Evolutionary conservation across 2,329 filamentous ascomycete species (phyloP), one percentile per base, ranked within the genome.

Genomic region (Talaromyces verruculosus): DNA sequence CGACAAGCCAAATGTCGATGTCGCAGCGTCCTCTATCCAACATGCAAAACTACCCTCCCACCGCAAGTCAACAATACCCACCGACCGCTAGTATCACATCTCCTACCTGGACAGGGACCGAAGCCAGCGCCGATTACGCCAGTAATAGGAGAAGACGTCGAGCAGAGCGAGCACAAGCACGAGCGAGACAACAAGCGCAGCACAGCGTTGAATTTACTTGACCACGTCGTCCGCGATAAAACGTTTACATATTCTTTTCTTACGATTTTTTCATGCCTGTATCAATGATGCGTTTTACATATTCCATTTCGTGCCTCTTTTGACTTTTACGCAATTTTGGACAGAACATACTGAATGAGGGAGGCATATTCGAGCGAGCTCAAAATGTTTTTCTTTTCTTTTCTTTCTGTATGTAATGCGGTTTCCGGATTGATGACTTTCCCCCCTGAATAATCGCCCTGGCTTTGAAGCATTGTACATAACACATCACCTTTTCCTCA

Each of bases 111-210:
- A 81, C 80, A 3, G 83, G 81, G 10, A 84, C 81, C 1, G 82
- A 83, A 65, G 78, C 80, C 22, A 81, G 81, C 69, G 76, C 79
- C 39, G 78, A 84, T 65, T 86, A 85, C 70, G 84, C 83, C 1
- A 84, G 80, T 67, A 86, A 86, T 70, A 78, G 84, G 58, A 74
- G 82, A 64, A 75, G 84, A 66, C 77, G 84, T 71, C 78, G 84
- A 63, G 84, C 84, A 17, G 84, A 87, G 72, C 75, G 84, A 70
- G 81, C 81, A 47, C 76, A 81, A 43, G 25, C 75, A 61, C 76
- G 81, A 68, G 83, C 83, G 61, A 77, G 81, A 72, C 80, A 78
- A 65, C 77, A 74, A 51, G 73, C 75, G 33, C 73, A 75, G 43
- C 77, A 78, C 35, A 77, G 78, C 61, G 83, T 84, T 19, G 83